Conservation (phyloP, 2,329 filamentous ascomycete species). For the Fusarium domesticum region DNA sequence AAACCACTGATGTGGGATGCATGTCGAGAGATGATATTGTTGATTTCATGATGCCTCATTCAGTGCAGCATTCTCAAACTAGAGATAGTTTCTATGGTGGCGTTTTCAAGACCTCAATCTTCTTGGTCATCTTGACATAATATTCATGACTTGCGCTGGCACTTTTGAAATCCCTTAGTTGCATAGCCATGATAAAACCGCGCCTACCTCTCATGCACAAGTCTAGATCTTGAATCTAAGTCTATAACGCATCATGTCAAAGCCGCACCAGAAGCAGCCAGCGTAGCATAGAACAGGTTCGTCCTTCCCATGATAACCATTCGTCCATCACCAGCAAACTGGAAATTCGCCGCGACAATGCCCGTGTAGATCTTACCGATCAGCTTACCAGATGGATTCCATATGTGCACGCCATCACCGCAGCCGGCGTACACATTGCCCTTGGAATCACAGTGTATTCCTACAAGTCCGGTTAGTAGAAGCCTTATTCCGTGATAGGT, state of each 20-base stretch:
- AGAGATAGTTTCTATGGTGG: too few relatives aligned
- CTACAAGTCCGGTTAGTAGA: constrained; percentile 31
- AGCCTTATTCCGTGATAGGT: not conserved
- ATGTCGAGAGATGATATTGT: too few relatives aligned
- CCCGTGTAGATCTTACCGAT: constrained; percentile 57
- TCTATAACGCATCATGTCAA: constrained; percentile 7
- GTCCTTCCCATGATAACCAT: constrained; percentile 38
- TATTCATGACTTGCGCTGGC: too few relatives aligned
- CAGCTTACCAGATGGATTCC: constrained; percentile 43
- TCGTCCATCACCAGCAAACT: constrained; percentile 39
- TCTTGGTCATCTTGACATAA: too few relatives aligned
- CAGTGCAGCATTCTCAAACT: too few relatives aligned
- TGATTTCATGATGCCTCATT: too few relatives aligned
- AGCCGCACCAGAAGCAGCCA: constrained; percentile 18
- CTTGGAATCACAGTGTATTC: constrained; percentile 50
- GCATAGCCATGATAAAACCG: too few relatives aligned
- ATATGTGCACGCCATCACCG: constrained; percentile 49
- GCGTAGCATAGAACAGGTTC: constrained; percentile 33
- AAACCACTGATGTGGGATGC: too few relatives aligned
- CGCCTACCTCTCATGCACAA: too few relatives aligned
- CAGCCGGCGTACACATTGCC: constrained; percentile 55
- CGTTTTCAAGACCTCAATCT: too few relatives aligned
- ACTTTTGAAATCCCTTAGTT: too few relatives aligned
- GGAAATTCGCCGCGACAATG: constrained; percentile 44
- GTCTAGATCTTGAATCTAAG: too few relatives aligned